Conservation (phyloP, 345 rosid genomes). For the Sapria himalayana region DNA sequence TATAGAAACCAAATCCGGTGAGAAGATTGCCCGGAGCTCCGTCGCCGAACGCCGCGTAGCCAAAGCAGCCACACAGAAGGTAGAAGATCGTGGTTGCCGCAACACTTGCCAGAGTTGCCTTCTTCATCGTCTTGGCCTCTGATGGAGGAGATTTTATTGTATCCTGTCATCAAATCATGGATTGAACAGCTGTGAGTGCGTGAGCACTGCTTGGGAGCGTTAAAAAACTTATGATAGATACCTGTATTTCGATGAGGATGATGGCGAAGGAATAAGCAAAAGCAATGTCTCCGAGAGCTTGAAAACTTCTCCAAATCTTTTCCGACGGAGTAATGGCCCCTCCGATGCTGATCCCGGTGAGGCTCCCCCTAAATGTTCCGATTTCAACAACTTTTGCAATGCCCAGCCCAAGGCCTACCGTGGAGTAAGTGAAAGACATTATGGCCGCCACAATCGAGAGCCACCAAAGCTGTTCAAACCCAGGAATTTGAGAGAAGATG, state of each 20-base stretch:
- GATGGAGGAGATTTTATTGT: slow-evolving; percentile 47
- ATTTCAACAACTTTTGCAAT: slow-evolving; percentile 45
- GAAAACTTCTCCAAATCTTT: slow-evolving; percentile 79
- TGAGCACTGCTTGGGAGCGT: background rate
- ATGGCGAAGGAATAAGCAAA: slow-evolving; percentile 79
- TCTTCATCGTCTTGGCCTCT: slow-evolving; percentile 67
- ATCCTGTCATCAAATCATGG: slow-evolving; percentile 19
- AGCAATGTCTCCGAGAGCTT: slow-evolving; percentile 80
- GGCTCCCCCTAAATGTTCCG: slow-evolving; percentile 36
- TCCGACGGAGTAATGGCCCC: slow-evolving; percentile 30
- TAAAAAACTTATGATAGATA: background rate
- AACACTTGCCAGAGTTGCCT: slow-evolving; percentile 46
- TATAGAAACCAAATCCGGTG: slow-evolving; percentile 53
- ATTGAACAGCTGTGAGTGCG: background rate
- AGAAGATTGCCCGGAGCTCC: slow-evolving; percentile 58
- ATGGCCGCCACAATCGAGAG: slow-evolving; percentile 75
- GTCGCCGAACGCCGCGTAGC: slow-evolving; percentile 86
- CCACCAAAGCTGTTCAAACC: slow-evolving; percentile 78
- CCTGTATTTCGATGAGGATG: slow-evolving; percentile 83
- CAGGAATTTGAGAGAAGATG: slow-evolving; percentile 59
- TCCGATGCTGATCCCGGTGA: slow-evolving; percentile 55
- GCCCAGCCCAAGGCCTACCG: slow-evolving; percentile 79
- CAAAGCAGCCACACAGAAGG: slow-evolving; percentile 78
- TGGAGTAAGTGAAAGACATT: slow-evolving; percentile 88
- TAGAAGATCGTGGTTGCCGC: slow-evolving; percentile 64